Evolutionary conservation across 768 basidiomycete genomes (phyloP).

Genomic region (Suillus ampliporus): DNA sequence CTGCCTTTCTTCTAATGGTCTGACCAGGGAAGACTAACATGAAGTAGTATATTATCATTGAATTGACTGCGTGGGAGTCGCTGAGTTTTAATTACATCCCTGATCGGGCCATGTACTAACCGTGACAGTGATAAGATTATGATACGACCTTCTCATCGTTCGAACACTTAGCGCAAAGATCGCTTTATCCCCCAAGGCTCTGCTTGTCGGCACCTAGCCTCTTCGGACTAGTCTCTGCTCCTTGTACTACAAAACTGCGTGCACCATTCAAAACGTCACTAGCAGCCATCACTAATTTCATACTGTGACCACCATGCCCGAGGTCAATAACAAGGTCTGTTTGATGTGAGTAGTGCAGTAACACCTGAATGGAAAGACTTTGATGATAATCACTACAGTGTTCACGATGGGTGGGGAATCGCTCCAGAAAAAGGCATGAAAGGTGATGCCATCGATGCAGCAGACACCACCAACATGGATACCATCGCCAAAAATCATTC

Average conservation of each 20-base stretch:
- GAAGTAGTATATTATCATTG: too few relatives aligned
- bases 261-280: not conserved
- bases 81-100: not conserved
- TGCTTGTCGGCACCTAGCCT: conserved; percentile 1
- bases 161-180: not conserved
- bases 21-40: too few relatives aligned
- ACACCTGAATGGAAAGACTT: not conserved
- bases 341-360: conserved; percentile 64
- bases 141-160: not conserved
- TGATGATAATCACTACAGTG: conserved; percentile 47
- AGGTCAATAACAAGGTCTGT: conserved; percentile 89
- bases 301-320: conserved; percentile 38
- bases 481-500: conserved; percentile 78
- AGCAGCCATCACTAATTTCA: not conserved
- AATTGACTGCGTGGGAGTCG: too few relatives aligned
- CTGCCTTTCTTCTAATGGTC: too few relatives aligned
- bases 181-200: conserved; percentile 7
- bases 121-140: conserved; percentile 1
- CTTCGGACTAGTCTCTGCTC: not conserved
- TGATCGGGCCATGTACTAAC: too few relatives aligned
- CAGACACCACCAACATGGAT: conserved; percentile 88
- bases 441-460: conserved; percentile 90
- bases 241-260: not conserved
- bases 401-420: conserved; percentile 97
- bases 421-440: conserved; percentile 68